Evolutionary conservation across 2,329 filamentous ascomycete genomes (phyloP), one percentile per base, ranked within the genome.

Genomic region (Ascocoryne sarcoides): DNA sequence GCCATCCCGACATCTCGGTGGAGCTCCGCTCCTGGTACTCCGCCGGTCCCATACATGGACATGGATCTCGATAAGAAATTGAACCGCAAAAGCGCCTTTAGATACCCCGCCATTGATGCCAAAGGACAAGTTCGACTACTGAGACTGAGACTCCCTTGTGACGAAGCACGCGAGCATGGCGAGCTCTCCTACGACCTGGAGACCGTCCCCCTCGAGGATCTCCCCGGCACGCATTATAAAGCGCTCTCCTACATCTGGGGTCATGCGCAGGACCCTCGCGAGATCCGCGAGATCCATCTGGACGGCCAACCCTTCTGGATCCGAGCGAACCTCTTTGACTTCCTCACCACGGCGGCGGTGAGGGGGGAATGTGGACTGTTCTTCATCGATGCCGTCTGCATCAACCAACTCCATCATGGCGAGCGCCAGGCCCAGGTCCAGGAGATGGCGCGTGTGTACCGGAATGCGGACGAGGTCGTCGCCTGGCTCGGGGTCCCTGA

Each of bases 1-100:
- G n/a, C n/a, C n/a, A n/a, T n/a, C n/a, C n/a, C n/a, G n/a, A n/a
- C n/a, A n/a, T n/a, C n/a, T n/a, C n/a, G n/a, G n/a, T n/a, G n/a
- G n/a, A n/a, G n/a, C n/a, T n/a, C n/a, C n/a, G n/a, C n/a, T n/a
- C n/a, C n/a, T n/a, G n/a, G n/a, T n/a, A n/a, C n/a, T n/a, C n/a
- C n/a, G n/a, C n/a, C n/a, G n/a, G n/a, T n/a, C n/a, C n/a, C n/a
- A n/a, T n/a, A n/a, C 18, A 36, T 35, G 38, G 4, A 35, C 23
- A n/a, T 29, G 23, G 38, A 35, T 18, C 14, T 33, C 14, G 34
- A 37, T 8, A 37, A 30, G 21, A 20, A 16, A 18, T 45, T 40
- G 21, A 40, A 40, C 2, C 40, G 36, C 16, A 47, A 41, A 16
- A 49, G 47, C 8, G 48, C 45, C 10, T 39, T 36, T 37, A 39